These are phyloP conservation scores for Inga laurina DNA, from an alignment of 306 rosid species.

Conservation along the genomic window DNA sequence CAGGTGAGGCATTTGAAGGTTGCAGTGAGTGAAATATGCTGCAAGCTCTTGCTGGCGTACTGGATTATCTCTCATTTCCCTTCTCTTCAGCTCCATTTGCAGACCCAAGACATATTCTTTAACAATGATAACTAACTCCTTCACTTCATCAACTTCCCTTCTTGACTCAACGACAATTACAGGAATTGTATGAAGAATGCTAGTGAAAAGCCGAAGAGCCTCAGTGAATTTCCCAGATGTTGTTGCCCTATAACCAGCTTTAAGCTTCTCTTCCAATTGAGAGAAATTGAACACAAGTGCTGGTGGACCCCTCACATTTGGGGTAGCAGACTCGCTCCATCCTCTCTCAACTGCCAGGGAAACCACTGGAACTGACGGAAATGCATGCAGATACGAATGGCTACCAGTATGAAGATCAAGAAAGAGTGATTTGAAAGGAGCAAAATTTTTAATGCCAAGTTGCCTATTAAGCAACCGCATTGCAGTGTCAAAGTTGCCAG, in stretches of 20 bases:
- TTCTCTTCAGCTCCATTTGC: slow-evolving; percentile 81
- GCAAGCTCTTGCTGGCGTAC: slow-evolving; percentile 91
- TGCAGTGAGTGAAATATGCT: slow-evolving; percentile 94
- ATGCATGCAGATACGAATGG: slow-evolving; percentile 75
- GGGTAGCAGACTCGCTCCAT: slow-evolving; percentile 77
- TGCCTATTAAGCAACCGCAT: slow-evolving; percentile 90
- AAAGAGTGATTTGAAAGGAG: slow-evolving; percentile 70
- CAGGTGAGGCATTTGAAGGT: slow-evolving; percentile 89
- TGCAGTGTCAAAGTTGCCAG: slow-evolving; percentile 93
- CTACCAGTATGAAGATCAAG: slow-evolving; percentile 85
- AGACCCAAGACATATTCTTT: slow-evolving; percentile 65
- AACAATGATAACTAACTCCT: slow-evolving; percentile 58
- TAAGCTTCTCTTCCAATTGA: slow-evolving; percentile 88
- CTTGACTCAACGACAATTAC: slow-evolving; percentile 86
- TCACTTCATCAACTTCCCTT: slow-evolving; percentile 94
- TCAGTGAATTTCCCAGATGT: slow-evolving; percentile 78
- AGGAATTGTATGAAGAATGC: slow-evolving; percentile 86
- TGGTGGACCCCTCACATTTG: slow-evolving; percentile 83
- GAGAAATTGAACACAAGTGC: slow-evolving; percentile 75
- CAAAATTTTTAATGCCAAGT: slow-evolving; percentile 83
- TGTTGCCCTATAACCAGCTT: slow-evolving; percentile 86
- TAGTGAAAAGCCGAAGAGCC: slow-evolving; percentile 63
- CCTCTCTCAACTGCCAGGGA: slow-evolving; percentile 88
- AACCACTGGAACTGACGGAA: slow-evolving; percentile 77
- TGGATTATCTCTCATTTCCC: slow-evolving; percentile 69